Evolutionary conservation across 2,329 filamentous ascomycete genomes (phyloP), one percentile per base, ranked within the genome.

Genomic region (Curvularia lunata): DNA sequence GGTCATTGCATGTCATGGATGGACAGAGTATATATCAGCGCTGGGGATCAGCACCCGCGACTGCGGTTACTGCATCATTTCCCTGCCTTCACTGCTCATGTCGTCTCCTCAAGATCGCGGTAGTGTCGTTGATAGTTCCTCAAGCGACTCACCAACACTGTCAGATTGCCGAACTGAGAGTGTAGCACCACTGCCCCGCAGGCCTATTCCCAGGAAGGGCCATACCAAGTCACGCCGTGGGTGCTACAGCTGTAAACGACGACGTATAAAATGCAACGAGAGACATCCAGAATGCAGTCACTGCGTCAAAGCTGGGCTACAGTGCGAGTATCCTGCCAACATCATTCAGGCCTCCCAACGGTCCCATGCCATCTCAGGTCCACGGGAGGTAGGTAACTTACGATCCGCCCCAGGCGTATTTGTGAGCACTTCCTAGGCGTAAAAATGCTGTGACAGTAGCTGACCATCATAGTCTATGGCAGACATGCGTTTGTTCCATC

Each of bases 221-320:
- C 87, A 89, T 62, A 88, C 85, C 10, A 90, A 90, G 73, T 88
- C 85, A 49, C 81, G 87, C 23, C 79, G 83, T 16, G 87, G 87
- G 8, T 89, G 87, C 74, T 89, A 83, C 72, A 88, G 88, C 70
- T 90, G 87, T 77, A 89, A 89, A 74, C 80, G 84, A 54, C 78
- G 87, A 40, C 83, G 86, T 57, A 88, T 90, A 72, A 89, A 88
- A 83, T 89, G 87, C 70, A 87, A 88, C 75, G 87, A 89, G 73
- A 86, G 80, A n/a, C 82, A 79, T 28, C 87, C 87, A 27, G 78
- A 83, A 10, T 90, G 87, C 66, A 83, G 82, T 1, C 86, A 89
- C 68, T 90, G 87, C 70, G 73, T 80, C 51, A 88, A 88, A 76
- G 84, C 84, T 38, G 85, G 85, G 0, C 75, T 89, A 52, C 81